Evolutionary conservation across 2,329 filamentous ascomycete genomes (phyloP), one percentile per base, ranked within the genome.

Genomic region (Teratosphaeria nubilosa): DNA sequence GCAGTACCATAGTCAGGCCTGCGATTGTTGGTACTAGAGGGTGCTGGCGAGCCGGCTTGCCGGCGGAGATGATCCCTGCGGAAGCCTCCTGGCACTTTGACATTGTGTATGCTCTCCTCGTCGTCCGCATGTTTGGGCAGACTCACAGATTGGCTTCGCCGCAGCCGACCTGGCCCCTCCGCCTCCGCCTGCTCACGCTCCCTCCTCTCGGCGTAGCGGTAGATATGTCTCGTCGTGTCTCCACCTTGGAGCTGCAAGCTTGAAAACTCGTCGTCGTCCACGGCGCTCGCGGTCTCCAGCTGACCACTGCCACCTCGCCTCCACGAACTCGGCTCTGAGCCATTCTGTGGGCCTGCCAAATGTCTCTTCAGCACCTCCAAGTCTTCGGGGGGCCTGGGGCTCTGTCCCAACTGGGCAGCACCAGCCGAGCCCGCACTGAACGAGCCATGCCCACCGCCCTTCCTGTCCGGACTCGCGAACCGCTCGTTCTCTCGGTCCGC

Each of bases 31-130:
- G 37, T 45, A 13, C 31, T n/a, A 66, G 70, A 74, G 63, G 75
- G 75, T 68, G 74, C 77, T 61, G 66, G 80, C 65, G 78, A 79
- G 7, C 78, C 83, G n/a, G 81, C 89, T 20, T 84, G 81, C 64
- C 91, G 82, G 53, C 91, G 85, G 31, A 99, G 77, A 69, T 90
- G 96, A 70, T 99, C 91, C 69, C 94, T 83, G 64, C 94, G 82
- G 73, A 99, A 96, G 1, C 94, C 94, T 62, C 94, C 94, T 6
- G 94, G 94, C 25, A 96, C 85, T 70, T 91, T 91, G 73, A 99
- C 99, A 13, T 86, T 86, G 65, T 87, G 87, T 66, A 96, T 96
- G 69, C 96, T 87, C 27, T 68, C 68, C 56, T 94, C 79, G 1
- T 86, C 83, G 55, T 86, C 84, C 69, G 94, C 88, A 0, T 89